These are phyloP conservation scores for Termitomyces eurrhizus DNA, from an alignment of 768 basidiomycete genomes.

Conservation along the genomic window DNA sequence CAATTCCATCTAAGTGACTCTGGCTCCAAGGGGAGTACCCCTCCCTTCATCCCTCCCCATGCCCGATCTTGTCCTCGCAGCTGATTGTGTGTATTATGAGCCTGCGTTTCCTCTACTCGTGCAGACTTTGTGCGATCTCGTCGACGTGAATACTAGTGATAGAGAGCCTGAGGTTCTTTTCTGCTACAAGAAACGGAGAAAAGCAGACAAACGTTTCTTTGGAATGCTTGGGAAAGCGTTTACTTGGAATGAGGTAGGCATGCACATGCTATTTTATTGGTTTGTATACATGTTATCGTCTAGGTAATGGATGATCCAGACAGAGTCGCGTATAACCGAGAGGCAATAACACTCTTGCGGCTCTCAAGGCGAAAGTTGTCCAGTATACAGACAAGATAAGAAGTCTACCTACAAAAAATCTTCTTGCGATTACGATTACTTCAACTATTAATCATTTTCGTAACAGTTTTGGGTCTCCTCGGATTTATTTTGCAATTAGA, in stretches of 20 bases:
- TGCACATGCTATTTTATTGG: neutral
- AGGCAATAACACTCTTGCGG: conserved; percentile 14
- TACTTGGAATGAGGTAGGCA: conserved; percentile 14
- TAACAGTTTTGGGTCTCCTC: neutral
- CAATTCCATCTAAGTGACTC: conserved; percentile 7
- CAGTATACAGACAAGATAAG: neutral
- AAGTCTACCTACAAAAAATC: neutral
- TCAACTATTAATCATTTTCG: neutral
- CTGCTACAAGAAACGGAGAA: conserved; percentile 92
- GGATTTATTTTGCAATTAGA: conserved; percentile 1
- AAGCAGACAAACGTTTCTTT: conserved; percentile 31
- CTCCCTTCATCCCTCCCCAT: conserved; percentile 42
- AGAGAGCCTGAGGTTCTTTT: conserved; percentile 69
- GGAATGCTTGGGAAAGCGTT: conserved; percentile 12
- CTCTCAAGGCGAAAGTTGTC: conserved; percentile 8
- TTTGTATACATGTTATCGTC: neutral
- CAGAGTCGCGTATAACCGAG: conserved; percentile 12
- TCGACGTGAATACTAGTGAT: conserved; percentile 21
- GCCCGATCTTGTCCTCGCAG: conserved; percentile 77
- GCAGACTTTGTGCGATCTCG: conserved; percentile 67
- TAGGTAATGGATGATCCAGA: conserved; percentile 16
- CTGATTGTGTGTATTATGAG: conserved; percentile 96
- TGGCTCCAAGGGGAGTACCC: conserved; percentile 56
- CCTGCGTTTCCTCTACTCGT: conserved; percentile 88
- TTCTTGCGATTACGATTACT: neutral